Conservation (phyloP, 2,329 filamentous ascomycete genomes). For the Epichloe uncinata region DNA sequence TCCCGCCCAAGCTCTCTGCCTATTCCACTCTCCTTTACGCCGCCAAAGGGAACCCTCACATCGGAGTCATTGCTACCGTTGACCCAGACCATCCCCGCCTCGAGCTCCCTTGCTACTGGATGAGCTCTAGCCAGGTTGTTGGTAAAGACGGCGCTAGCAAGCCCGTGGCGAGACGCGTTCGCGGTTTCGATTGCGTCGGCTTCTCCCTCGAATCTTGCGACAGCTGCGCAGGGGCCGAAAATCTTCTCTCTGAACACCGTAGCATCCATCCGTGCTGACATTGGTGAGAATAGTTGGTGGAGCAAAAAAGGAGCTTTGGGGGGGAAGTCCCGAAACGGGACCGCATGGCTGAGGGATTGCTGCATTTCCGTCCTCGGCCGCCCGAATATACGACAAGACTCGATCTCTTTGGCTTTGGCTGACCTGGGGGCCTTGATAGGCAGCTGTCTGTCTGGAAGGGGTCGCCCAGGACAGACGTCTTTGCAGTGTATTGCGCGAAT, state of each 20-base stretch:
- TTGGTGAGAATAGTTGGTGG: too few species aligned
- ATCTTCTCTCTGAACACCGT: too few species aligned
- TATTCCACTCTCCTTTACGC: conserved; percentile 20
- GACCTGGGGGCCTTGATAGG: conserved; percentile 29
- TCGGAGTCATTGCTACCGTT: conserved; percentile 23
- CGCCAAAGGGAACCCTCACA: conserved; percentile 5
- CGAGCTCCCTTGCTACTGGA: conserved; percentile 32
- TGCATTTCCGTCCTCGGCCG: too few species aligned
- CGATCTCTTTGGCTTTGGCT: conserved; percentile 50
- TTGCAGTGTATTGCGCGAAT: too few species aligned
- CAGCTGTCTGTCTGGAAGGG: too few species aligned
- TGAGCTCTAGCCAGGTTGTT: conserved; percentile 28
- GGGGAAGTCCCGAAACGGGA: too few species aligned
- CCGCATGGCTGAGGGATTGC: too few species aligned
- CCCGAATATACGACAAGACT: conserved; percentile 7
- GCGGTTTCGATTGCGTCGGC: conserved; percentile 15
- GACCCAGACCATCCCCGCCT: conserved; percentile 36
- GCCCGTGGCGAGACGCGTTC: too few species aligned
- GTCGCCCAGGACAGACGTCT: too few species aligned
- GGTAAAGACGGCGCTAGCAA: too few species aligned
- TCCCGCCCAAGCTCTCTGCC: conserved; percentile 19
- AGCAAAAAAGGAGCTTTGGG: too few species aligned
- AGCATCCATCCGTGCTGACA: too few species aligned
- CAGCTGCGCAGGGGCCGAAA: conserved; percentile 12
- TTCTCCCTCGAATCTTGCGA: conserved; percentile 16